Base-by-base conservation (phyloP, 176 grass and related monocot species). In the Carex kokanica region DNA sequence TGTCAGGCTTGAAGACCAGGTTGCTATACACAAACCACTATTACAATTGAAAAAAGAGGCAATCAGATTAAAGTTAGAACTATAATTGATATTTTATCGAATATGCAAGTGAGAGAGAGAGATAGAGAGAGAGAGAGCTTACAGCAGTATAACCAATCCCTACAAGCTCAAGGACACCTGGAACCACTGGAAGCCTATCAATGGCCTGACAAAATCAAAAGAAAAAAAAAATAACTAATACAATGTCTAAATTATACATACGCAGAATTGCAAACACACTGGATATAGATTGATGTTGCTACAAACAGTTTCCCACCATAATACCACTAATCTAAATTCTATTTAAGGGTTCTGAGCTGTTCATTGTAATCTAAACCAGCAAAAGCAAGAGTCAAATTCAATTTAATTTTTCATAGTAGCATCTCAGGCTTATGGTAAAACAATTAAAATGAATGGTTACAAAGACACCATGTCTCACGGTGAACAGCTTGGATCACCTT, bases 11-110 rank as follows among this genome's bases (percentile, higher is more conserved):
- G 88, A 90, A 94, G 62, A 98, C 43, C 31, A 98, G 90, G 78
- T 98, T 93, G 29, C 88, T 86, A 85, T 98, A 98, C 85, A 88
- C 86, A 83, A 98, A 98, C 95, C 95, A 98, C 95, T 98, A 90
- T 77, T 85, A 29, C 62, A 91, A 84, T 71, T 71, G 43, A 89
- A 69, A 82, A 85, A 87, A 40, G 47, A n/a, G 41, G 3, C 0
- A 78, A 41, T 31, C 9, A 70, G 62, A 40, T 63, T 10, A 62
- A 64, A 59, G 25, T 18, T 21, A 23, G 27, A 71, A 49, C 17
- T n/a, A 34, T 58, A 74, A 72, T 65, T 64, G 10, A 40, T 85
- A 21, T 55, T 5, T 14, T 23, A 31, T 85, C 10, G 52, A 64
- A 75, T 51, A 60, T 24, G n/a, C 53, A 57, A 84, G 24, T 79